Evolutionary conservation across 495 filamentous ascomycete genomes (phyloP), one percentile per base, ranked within the genome.

Genomic region (Annulohypoxylon nitens): DNA sequence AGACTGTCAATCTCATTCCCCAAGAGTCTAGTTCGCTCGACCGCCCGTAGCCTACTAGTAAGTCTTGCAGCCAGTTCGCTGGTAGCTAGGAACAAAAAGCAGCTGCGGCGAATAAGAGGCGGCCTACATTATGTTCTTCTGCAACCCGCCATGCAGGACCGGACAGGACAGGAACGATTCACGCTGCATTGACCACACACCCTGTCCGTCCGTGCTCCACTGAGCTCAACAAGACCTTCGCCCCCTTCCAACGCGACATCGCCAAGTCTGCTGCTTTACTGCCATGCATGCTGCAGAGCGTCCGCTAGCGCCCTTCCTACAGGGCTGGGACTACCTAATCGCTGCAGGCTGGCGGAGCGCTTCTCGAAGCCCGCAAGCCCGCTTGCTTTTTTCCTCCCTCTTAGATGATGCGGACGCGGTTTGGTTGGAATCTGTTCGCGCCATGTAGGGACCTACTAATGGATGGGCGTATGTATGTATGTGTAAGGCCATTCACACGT

Each of bases 131-230:
- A 50, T 62, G 30, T 59, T 37, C 66, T 75, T 63, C 72, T 74
- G 67, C 67, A 74, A 70, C 71, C 57, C 59, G 62, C 57, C 14
- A 75, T 75, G 72, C 72, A 75, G 72, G 72, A 64, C 67, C 67
- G 72, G 63, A 75, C 72, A 75, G 72, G 72, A 75, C 67, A 75
- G 72, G 72, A 75, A 70, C 72, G 72, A 75, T 75, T 75, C 72
- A 75, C 72, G 67, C 67, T 75, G 72, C 63, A 66, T 58, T 63
- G 67, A 65, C 67, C 61, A 61, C 39, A 55, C 66, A 59, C 67
- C 67, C 67, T 67, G 62, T 45, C 45, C 41, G 50, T 60, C 51
- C 58, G 66, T 70, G 34, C 72, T 67, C 62, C 62, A 64, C 72
- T 64, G 23, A 33, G 37, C 60, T 65, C 58, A 37, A 45, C 62